phyloP scores from a whole-genome alignment of 2,329 filamentous ascomycete species.

The Exutisphaerella laricina region DNA sequence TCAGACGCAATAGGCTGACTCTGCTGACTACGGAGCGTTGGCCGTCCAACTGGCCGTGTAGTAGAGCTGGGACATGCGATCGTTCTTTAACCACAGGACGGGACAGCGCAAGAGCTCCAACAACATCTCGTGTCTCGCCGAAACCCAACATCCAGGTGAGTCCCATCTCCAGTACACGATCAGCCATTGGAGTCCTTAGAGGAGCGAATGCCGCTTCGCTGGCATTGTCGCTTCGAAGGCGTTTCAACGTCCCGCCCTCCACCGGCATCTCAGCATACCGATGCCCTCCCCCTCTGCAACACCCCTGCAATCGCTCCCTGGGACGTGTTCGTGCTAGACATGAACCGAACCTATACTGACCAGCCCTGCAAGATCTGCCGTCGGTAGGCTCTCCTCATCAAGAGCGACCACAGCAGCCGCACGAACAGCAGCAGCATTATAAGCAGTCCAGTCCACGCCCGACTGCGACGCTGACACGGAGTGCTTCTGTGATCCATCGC shows the following conservation, averaged over 20 bases:
- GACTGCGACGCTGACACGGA: not conserved
- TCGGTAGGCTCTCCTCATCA: not conserved
- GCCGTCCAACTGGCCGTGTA: not conserved
- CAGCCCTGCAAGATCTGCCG: not conserved
- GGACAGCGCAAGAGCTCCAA: constrained; percentile 5
- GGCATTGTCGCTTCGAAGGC: too few relatives aligned
- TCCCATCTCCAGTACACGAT: too few relatives aligned
- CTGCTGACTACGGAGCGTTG: not conserved
- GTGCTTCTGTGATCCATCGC: not conserved
- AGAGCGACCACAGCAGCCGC: not conserved
- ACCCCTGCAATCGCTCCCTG: too few relatives aligned
- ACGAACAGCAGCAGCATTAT: not conserved
- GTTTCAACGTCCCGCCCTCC: too few relatives aligned
- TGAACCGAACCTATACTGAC: not conserved
- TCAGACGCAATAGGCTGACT: not conserved
- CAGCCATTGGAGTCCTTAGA: too few relatives aligned
- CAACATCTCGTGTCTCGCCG: constrained; percentile 10
- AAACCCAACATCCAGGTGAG: constrained; percentile 12
- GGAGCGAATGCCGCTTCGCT: too few relatives aligned
- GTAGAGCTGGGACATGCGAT: not conserved
- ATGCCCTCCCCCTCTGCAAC: not conserved
- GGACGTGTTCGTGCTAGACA: too few relatives aligned
- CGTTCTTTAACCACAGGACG: constrained; percentile 1
- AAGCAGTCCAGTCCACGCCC: not conserved
- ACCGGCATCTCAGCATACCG: too few relatives aligned